A percentile compares a stretch with the other conserved stretches of the same genome.
phyloP scores from a whole-genome alignment of 257 asterid species.

The Plantago major region DNA sequence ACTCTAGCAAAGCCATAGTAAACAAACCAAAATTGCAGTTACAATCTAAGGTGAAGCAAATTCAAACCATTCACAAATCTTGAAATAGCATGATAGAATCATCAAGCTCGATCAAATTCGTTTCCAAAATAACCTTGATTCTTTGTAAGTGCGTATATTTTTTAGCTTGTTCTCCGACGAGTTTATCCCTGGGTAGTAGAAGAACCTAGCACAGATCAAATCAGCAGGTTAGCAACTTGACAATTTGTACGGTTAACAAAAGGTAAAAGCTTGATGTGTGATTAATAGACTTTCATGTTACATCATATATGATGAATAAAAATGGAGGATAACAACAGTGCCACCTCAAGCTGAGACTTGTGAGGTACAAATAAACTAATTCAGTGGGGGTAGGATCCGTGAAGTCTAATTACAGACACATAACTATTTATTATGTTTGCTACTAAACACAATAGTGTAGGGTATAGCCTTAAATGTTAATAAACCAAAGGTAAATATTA shows the following conservation, averaged over 20 bases:
- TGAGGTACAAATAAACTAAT: too few species aligned
- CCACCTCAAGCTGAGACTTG: too few species aligned
- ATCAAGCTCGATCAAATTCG: constrained; percentile 61
- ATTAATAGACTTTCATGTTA: background rate
- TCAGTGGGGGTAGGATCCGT: too few species aligned
- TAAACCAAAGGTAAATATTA: too few species aligned
- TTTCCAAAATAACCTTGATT: constrained; percentile 45
- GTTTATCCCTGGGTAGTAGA: constrained; percentile 52
- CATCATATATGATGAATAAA: background rate
- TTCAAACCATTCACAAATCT: constrained; percentile 32
- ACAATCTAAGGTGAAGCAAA: too few species aligned
- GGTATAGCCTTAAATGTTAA: too few species aligned
- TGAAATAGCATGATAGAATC: constrained; percentile 66
- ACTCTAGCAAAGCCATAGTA: too few species aligned
- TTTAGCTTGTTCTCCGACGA: constrained; percentile 38
- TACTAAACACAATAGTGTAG: too few species aligned
- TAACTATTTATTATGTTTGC: too few species aligned
- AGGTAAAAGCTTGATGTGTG: background rate
- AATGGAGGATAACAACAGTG: background rate
- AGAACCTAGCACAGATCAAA: constrained; percentile 34
- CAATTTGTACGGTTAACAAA: background rate
- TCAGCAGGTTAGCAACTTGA: constrained; percentile 9
- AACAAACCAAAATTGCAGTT: too few species aligned
- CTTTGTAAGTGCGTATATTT: constrained; percentile 27
- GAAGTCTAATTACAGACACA: too few species aligned